A percentile compares a stretch with the other conserved stretches of the same genome.
These are phyloP conservation scores for Amanita pallidorosea DNA, from an alignment of 768 basidiomycete genomes.

Conservation along the genomic window DNA sequence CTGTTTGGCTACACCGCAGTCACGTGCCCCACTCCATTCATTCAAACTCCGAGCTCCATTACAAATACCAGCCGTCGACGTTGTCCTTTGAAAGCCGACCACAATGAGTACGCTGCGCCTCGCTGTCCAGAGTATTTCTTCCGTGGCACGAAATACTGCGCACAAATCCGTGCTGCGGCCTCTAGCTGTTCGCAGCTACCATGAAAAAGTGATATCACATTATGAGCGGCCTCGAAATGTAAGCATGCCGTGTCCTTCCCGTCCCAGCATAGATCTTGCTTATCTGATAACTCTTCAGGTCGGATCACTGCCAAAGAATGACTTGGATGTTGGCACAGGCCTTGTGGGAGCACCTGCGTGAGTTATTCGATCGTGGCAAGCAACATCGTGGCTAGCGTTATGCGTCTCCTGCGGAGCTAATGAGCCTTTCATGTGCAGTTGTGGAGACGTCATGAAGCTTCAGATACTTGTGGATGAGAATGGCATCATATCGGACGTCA, in stretches of 20 bases:
- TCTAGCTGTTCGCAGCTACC: slow-evolving; percentile 63
- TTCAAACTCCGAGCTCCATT: slow-evolving; percentile 7
- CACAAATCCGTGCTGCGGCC: slow-evolving; percentile 33
- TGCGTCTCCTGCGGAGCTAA: slow-evolving; percentile 18
- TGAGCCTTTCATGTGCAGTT: slow-evolving; percentile 34
- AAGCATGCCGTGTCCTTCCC: slow-evolving; percentile 27
- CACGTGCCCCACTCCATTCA: background rate
- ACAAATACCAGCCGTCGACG: background rate
- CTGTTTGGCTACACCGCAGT: background rate
- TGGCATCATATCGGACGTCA: slow-evolving; percentile 94
- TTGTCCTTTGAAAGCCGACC: slow-evolving; percentile 10
- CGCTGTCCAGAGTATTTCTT: slow-evolving; percentile 38
- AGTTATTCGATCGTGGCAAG: slow-evolving; percentile 19
- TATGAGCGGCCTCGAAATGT: slow-evolving; percentile 98
- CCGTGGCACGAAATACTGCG: slow-evolving; percentile 33
- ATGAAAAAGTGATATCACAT: slow-evolving; percentile 95
- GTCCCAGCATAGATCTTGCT: slow-evolving; percentile 20
- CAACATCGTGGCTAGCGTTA: slow-evolving; percentile 5
- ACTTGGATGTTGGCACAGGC: slow-evolving; percentile 89
- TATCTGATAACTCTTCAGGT: slow-evolving; percentile 76
- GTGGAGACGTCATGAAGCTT: slow-evolving; percentile 98
- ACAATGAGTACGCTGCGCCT: slow-evolving; percentile 62
- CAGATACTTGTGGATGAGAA: slow-evolving; percentile 95
- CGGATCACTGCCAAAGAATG: slow-evolving; percentile 88
- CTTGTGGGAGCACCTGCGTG: slow-evolving; percentile 97